Evolutionary conservation across 176 grass and related monocot species (phyloP).

Genomic region (Microstegium vimineum): DNA sequence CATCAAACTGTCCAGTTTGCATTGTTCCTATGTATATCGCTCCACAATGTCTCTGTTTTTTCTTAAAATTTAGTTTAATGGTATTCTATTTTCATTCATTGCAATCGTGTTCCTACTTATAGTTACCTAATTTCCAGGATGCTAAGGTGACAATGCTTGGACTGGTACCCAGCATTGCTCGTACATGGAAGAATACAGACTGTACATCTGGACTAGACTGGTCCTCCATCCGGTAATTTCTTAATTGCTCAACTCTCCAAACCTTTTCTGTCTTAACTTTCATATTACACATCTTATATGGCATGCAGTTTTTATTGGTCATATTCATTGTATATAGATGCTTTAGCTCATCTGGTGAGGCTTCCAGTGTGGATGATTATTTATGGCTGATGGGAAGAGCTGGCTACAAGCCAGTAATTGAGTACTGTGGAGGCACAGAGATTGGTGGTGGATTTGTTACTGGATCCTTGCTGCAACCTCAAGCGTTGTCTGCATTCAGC

Average conservation of each 20-base stretch:
- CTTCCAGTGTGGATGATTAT: constrained; percentile 96
- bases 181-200: constrained; percentile 83
- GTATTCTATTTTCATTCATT: not conserved
- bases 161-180: constrained; percentile 88
- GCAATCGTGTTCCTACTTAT: not conserved
- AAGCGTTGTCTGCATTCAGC: constrained; percentile 92
- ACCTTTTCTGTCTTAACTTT: constrained; percentile 14
- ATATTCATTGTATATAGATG: constrained; percentile 57
- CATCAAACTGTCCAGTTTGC: constrained; percentile 13
- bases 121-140: constrained; percentile 51
- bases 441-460: constrained; percentile 90
- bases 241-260: not conserved
- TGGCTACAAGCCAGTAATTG: constrained; percentile 90
- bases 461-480: constrained; percentile 78
- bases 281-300: constrained; percentile 16
- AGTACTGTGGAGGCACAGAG: constrained; percentile 94
- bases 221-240: constrained; percentile 70
- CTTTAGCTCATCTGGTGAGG: constrained; percentile 94
- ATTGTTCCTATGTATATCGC: not conserved
- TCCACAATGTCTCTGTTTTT: not conserved
- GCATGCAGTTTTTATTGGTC: constrained; percentile 16
- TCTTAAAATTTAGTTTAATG: not conserved
- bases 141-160: constrained; percentile 98
- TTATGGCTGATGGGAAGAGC: constrained; percentile 99
- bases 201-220: constrained; percentile 85